Evolutionary conservation across 768 basidiomycete species (phyloP).

Genomic region (Tephrocybe sp.): DNA sequence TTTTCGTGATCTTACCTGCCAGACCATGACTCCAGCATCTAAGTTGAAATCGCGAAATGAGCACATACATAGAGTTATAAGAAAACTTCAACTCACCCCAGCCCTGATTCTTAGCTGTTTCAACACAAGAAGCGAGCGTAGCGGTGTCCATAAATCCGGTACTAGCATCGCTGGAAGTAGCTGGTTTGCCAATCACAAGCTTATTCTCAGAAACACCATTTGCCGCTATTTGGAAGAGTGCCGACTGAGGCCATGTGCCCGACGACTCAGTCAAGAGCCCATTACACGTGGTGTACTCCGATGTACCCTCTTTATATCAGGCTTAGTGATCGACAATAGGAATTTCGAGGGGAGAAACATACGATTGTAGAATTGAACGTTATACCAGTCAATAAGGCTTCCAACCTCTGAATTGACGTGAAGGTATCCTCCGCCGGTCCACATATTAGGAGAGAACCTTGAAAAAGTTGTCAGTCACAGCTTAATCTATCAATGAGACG

Average conservation of each 20-base stretch:
- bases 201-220: conserved; percentile 59
- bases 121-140: conserved; percentile 56
- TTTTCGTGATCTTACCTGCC: conserved; percentile 27
- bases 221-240: conserved; percentile 57
- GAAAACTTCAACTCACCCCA: conserved; percentile 53
- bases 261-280: conserved; percentile 60
- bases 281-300: conserved; percentile 62
- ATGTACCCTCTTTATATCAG: conserved; percentile 45
- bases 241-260: conserved; percentile 56
- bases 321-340: conserved; percentile 4
- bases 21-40: conserved; percentile 37
- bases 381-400: conserved; percentile 63
- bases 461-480: conserved; percentile 1
- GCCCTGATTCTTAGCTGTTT: conserved; percentile 55
- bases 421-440: conserved; percentile 52
- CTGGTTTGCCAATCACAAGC: conserved; percentile 77
- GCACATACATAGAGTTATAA: not conserved
- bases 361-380: conserved; percentile 52
- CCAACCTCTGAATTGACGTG: conserved; percentile 52
- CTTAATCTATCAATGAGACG: not conserved
- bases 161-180: conserved; percentile 43
- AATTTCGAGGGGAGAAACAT: conserved; percentile 13
- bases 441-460: conserved; percentile 42
- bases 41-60: conserved; percentile 1
- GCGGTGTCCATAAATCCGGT: conserved; percentile 62